Base-by-base conservation (phyloP, 352 stramenopile species). In the Phytopythium delawarense region DNA sequence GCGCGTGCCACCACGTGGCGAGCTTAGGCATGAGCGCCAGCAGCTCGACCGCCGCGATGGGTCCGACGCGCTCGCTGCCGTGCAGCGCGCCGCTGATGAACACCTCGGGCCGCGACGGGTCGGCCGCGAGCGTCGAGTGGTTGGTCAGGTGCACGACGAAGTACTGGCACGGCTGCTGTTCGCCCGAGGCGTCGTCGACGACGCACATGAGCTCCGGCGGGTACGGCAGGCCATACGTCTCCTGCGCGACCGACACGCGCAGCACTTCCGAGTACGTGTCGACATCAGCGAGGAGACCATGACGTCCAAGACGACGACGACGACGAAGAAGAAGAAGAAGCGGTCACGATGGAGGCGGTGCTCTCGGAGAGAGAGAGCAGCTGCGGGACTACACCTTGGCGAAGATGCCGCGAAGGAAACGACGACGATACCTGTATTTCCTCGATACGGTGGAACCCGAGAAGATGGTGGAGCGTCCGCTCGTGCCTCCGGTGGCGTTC, bases 51-150 rank as follows among this genome's bases (percentile, higher is more conserved):
- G 96, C 84, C 28, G 93, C 81, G 28, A 90, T 84, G 25, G 96
- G 96, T 2, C 94, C 96, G 0, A 99, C 84, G 34, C 94, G 85
- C 79, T 99, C 96, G 69, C 99, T 89, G 59, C 97, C 97, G 65
- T 99, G 97, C n/a, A 99, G 69, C 45, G 91, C 89, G 65, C 97
- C 97, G 62, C 89, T 98, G 66, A 98, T 89, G 65, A 99, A 98
- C 0, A 99, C 91, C 66, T 99, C 90, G 8, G 97, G 96, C 32
- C 97, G 76, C 21, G 76, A 69, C 16, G 77, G 63, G 30, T 94
- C 74, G 4, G 42, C 69, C n/a, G 72, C 63, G 9, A 96, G 61
- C 59, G 77, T 96, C 63, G 81, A 89, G 66, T 96, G 82, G 66
- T 97, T 94, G 25, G 88, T 97, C 60, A 97, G 64, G 63, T 96